Conservation (phyloP, 495 filamentous ascomycete species). For the Paragyromitra xinjiangensis region DNA sequence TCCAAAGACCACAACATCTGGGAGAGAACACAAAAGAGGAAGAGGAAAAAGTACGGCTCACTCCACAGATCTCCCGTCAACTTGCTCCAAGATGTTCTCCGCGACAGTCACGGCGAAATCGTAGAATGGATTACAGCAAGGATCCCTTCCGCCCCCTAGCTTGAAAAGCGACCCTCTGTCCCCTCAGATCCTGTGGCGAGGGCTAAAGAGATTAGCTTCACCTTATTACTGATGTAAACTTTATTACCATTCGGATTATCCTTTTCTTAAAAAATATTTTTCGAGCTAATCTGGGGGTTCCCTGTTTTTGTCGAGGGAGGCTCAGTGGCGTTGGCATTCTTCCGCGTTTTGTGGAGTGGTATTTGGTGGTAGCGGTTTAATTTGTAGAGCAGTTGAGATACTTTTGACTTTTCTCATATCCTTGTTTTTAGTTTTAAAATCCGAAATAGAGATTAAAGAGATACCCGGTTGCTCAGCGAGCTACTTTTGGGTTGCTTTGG, state of each 20-base stretch:
- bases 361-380: slow-evolving; percentile 6
- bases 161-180: neutral
- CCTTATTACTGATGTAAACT: neutral
- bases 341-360: neutral
- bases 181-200: neutral
- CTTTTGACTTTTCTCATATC: neutral
- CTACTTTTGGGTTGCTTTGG: neutral
- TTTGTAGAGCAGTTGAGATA: slow-evolving; percentile 1
- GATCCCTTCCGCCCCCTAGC: slow-evolving; percentile 15
- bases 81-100: slow-evolving; percentile 40
- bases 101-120: slow-evolving; percentile 13
- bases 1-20: slow-evolving; percentile 46
- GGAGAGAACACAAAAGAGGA: slow-evolving; percentile 37
- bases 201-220: neutral
- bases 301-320: slow-evolving; percentile 1
- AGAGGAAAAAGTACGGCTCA: slow-evolving; percentile 51
- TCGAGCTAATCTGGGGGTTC: neutral
- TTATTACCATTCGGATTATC: slow-evolving; percentile 7
- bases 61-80: slow-evolving; percentile 26
- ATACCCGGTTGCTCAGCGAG: neutral
- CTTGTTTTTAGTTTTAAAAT: neutral
- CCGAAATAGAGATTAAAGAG: slow-evolving; percentile 2
- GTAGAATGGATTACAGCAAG: slow-evolving; percentile 26
- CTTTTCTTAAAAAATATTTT: neutral
- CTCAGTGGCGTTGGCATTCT: neutral